Evolutionary conservation across 805 yeast genomes (phyloP).

Genomic region (Zygosaccharomyces gambellarensis): DNA sequence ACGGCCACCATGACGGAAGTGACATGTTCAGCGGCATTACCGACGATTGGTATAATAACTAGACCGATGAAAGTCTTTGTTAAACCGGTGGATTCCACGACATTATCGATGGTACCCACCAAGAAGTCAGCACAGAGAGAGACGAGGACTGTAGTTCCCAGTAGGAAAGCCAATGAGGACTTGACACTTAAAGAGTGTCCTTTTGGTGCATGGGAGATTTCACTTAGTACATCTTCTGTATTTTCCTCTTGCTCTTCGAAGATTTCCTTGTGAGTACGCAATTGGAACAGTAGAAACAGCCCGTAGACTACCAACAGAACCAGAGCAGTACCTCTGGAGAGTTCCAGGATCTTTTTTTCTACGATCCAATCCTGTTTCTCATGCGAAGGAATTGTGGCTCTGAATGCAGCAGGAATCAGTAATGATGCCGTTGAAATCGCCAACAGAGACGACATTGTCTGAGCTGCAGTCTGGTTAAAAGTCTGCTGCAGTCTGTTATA

Average conservation of each 20-base stretch:
- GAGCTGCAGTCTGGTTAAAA: constrained; percentile 95
- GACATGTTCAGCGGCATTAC: constrained; percentile 98
- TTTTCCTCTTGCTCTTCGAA: constrained; percentile 56
- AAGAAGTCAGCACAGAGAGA: constrained; percentile 89
- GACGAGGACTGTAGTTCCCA: constrained; percentile 68
- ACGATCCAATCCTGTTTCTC: constrained; percentile 35
- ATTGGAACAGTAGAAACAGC: constrained; percentile 79
- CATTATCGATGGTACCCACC: constrained; percentile 87
- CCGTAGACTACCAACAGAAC: constrained; percentile 72
- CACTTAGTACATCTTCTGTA: constrained; percentile 34
- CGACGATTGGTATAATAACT: constrained; percentile 91
- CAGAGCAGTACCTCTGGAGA: constrained; percentile 83
- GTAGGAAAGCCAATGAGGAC: constrained; percentile 51
- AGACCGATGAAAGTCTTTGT: constrained; percentile 94
- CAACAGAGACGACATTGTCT: constrained; percentile 92
- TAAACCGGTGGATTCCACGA: constrained; percentile 77
- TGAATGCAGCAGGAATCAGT: constrained; percentile 94
- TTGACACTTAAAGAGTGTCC: constrained; percentile 44
- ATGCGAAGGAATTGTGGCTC: constrained; percentile 59
- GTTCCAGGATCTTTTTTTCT: constrained; percentile 50
- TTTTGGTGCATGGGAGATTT: constrained; percentile 17
- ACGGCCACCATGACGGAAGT: constrained; percentile 93
- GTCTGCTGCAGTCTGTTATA: constrained; percentile 76
- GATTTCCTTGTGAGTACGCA: constrained; percentile 73
- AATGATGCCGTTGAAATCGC: constrained; percentile 87